Conservation (phyloP, 2,329 filamentous ascomycete species). For the Cercospora nicotianae region DNA sequence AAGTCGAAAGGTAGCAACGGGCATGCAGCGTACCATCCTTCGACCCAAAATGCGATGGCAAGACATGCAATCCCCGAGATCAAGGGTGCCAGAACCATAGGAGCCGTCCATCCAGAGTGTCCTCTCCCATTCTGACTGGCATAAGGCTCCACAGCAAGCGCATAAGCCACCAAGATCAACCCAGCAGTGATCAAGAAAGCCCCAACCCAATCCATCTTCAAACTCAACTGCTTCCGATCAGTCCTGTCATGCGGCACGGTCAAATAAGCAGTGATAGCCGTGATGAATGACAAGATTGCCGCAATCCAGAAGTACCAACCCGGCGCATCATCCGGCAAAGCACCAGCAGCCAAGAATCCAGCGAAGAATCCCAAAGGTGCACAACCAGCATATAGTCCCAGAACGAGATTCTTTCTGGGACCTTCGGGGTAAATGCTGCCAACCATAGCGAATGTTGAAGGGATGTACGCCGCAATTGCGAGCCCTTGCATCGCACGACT, state of each 20-base stretch:
- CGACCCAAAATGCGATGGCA: constrained; percentile 35
- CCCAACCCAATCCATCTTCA: constrained; percentile 43
- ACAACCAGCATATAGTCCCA: constrained; percentile 40
- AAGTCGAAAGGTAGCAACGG: constrained; percentile 41
- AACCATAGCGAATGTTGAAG: constrained; percentile 39
- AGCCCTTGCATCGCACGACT: constrained; percentile 41
- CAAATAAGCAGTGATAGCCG: constrained; percentile 35
- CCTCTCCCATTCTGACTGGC: constrained; percentile 22
- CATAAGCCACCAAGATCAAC: constrained; percentile 39
- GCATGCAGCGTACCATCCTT: constrained; percentile 37
- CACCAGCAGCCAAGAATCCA: constrained; percentile 38
- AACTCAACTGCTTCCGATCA: constrained; percentile 33
- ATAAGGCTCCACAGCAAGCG: constrained; percentile 38
- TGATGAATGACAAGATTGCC: constrained; percentile 32
- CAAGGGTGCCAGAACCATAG: constrained; percentile 36
- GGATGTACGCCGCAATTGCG: constrained; percentile 40
- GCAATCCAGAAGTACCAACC: constrained; percentile 42
- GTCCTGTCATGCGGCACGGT: constrained; percentile 37
- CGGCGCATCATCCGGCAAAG: constrained; percentile 29
- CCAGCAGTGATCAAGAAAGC: constrained; percentile 38
- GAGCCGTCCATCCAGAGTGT: constrained; percentile 30
- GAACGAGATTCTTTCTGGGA: constrained; percentile 37
- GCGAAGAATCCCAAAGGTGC: constrained; percentile 41
- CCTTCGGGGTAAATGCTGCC: constrained; percentile 38
- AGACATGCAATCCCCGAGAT: constrained; percentile 33